These are phyloP conservation scores for Vigna angularis DNA, from an alignment of 306 rosid species.

Conservation along the genomic window DNA sequence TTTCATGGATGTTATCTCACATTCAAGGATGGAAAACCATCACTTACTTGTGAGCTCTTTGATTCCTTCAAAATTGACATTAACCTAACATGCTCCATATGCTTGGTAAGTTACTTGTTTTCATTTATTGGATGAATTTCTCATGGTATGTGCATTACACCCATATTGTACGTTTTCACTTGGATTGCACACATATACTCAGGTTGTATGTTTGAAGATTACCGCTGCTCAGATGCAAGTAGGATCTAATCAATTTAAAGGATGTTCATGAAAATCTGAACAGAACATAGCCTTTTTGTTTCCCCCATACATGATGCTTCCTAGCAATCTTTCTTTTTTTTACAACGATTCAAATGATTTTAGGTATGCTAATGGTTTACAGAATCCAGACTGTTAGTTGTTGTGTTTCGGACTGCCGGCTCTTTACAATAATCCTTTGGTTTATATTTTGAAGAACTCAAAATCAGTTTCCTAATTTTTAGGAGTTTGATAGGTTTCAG, in stretches of 20 bases:
- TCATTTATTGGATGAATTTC: background rate
- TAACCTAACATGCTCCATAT: conserved; percentile 88
- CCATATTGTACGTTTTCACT: conserved; percentile 31
- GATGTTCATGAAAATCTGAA: background rate
- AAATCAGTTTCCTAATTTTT: no score
- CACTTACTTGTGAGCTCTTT: conserved; percentile 77
- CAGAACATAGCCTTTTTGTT: conserved; percentile 3
- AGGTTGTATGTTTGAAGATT: conserved; percentile 18
- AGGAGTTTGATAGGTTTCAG: no score
- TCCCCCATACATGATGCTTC: conserved; percentile 6
- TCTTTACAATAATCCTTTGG: no score
- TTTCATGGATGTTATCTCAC: conserved; percentile 72
- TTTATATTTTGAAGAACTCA: no score
- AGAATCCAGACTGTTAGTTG: conserved; percentile 4
- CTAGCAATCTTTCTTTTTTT: background rate
- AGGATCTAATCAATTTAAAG: background rate
- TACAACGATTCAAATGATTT: conserved; percentile 12
- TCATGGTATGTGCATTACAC: conserved; percentile 7
- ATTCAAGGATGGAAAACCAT: conserved; percentile 74
- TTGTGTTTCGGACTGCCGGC: no score
- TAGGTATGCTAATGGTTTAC: background rate
- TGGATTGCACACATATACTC: conserved; percentile 16
- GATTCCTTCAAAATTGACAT: conserved; percentile 76
- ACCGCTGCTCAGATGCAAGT: background rate
- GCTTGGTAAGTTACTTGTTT: conserved; percentile 70